phyloP scores from a whole-genome alignment of 805 yeast species.

The Scheffersomyces stipitis region DNA sequence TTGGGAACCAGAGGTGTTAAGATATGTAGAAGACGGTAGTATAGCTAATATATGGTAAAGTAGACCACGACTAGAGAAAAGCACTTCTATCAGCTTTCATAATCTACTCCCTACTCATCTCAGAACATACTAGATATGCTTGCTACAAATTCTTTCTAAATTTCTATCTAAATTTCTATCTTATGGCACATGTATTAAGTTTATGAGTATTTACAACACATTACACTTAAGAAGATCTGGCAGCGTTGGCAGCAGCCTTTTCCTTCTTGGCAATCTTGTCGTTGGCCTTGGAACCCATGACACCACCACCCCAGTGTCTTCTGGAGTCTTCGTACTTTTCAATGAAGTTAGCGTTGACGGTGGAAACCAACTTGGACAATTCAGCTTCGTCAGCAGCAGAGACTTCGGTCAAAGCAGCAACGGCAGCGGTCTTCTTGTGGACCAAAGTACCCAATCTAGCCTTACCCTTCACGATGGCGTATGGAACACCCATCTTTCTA shows the following conservation, averaged over 20 bases:
- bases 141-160: too few relatives aligned
- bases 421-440: slow-evolving; percentile 96
- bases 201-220: too few relatives aligned
- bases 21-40: too few relatives aligned
- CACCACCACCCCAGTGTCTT: slow-evolving; percentile 99
- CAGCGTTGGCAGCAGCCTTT: slow-evolving; percentile 37
- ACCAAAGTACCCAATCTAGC: slow-evolving; percentile 58
- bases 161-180: too few relatives aligned
- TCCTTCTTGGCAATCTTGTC: slow-evolving; percentile 79
- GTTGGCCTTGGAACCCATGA: slow-evolving; percentile 91
- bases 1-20: too few relatives aligned
- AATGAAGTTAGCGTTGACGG: slow-evolving; percentile 88
- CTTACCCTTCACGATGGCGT: slow-evolving; percentile 45
- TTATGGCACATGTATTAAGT: too few relatives aligned
- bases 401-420: slow-evolving; percentile 96
- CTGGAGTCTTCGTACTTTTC: slow-evolving; percentile 94
- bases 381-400: slow-evolving; percentile 92
- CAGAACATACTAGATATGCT: too few relatives aligned
- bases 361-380: slow-evolving; percentile 86
- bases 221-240: slow-evolving; percentile 3
- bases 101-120: too few relatives aligned
- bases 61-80: too few relatives aligned
- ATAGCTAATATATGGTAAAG: too few relatives aligned
- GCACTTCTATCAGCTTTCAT: too few relatives aligned
- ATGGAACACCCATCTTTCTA: slow-evolving; percentile 98